phyloP scores from a whole-genome alignment of 1,139 yeast species.

The Saccharomycopsis hybrid region DNA sequence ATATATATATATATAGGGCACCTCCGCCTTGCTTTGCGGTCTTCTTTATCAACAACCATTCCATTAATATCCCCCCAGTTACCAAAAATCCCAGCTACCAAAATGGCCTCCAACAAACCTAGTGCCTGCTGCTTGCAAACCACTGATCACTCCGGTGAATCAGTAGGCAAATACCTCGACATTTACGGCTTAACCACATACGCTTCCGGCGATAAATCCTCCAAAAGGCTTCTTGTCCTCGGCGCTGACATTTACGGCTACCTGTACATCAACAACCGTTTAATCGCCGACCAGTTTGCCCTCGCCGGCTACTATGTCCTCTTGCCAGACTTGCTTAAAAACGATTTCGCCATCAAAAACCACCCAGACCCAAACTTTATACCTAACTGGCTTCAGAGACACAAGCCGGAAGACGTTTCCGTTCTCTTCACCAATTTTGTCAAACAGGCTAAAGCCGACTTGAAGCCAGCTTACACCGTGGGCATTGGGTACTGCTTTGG shows the following conservation, averaged over 20 bases:
- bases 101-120: conserved; percentile 5
- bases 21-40: too few relatives aligned
- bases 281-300: conserved; percentile 59
- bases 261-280: conserved; percentile 42
- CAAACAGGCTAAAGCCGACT: conserved; percentile 32
- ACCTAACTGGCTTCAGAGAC: conserved; percentile 47
- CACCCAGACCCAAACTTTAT: conserved; percentile 31
- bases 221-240: conserved; percentile 48
- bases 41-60: too few relatives aligned
- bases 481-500: conserved; percentile 83
- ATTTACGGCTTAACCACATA: conserved; percentile 9
- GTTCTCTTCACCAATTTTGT: conserved; percentile 41
- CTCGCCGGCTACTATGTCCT: conserved; percentile 57
- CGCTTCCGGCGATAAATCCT: conserved; percentile 38
- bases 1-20: too few relatives aligned
- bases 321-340: conserved; percentile 65
- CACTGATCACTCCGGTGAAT: conserved; percentile 1
- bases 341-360: conserved; percentile 35
- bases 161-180: conserved; percentile 1
- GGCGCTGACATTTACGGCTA: conserved; percentile 66
- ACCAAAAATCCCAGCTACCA: neutral
- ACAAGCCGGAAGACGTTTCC: conserved; percentile 41
- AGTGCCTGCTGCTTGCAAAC: conserved; percentile 3
- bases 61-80: neutral
- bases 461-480: conserved; percentile 44